Evolutionary conservation across 2,329 filamentous ascomycete species (phyloP), one percentile per base, ranked within the genome.

Genomic region (Ophiostoma ips): DNA sequence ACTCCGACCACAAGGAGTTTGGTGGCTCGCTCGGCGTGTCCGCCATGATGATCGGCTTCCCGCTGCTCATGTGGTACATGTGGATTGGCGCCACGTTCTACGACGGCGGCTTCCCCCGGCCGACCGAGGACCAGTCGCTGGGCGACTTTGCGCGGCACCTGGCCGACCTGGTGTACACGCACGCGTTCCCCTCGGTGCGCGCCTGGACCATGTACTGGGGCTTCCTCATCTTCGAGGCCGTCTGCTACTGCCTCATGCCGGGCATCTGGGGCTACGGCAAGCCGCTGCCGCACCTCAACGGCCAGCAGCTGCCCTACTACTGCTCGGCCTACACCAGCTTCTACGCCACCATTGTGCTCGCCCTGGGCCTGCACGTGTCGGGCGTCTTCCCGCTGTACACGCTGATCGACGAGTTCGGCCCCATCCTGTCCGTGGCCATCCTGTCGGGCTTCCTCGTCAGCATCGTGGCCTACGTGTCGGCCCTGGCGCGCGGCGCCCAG

Each of bases 41-140:
- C 15, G 71, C 77, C 57, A 88, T 95, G 78, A 96, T 96, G 87
- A 75, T 88, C 55, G 79, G 84, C 43, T 98, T 96, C 67, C 92
- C 92, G n/a, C 55, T 82, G 35, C 76, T 98, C 59, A 96, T 96
- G 90, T 95, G 87, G 76, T 96, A 95, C 70, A 95, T 98, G 89
- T 96, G 89, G 89, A 82, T 94, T 65, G 92, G 92, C 47, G 85
- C 90, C 33, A 89, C 83, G 46, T 95, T 90, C 69, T 98, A 95
- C 68, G 72, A 87, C 62, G 90, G 90, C 58, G 81, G 84, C 55
- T 72, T 94, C 48, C 92, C 92, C 15, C 68, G 70, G 40, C 84
- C 79, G 1, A 68, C 69, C 2, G 63, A 76, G 40, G 84, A 76
- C 38, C 75, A 94, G 71, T 81, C 73, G 58, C 77, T 78, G 63